phyloP scores from a whole-genome alignment of 768 basidiomycete species.

The Hydnomerulius pinastri region DNA sequence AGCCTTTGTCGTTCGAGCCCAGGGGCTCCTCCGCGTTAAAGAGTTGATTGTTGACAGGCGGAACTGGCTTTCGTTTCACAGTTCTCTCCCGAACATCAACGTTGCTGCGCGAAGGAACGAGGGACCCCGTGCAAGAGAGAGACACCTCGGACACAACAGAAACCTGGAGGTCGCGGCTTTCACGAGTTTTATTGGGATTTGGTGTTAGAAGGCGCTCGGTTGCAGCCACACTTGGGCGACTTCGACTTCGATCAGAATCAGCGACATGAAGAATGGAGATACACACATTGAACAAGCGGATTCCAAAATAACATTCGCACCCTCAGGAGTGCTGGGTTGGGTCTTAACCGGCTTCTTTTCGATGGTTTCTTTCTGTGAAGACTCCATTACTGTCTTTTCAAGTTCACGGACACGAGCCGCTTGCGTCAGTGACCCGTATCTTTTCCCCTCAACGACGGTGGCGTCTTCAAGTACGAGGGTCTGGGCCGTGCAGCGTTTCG shows the following conservation, averaged over 20 bases:
- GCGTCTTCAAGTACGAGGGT: not conserved
- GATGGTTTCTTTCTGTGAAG: not conserved
- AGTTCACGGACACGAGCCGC: not conserved
- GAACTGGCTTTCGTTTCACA: not conserved
- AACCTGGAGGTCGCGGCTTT: not conserved
- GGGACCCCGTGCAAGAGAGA: not conserved
- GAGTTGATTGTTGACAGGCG: not conserved
- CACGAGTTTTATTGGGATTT: not conserved
- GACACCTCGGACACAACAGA: not conserved
- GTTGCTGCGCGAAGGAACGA: not conserved
- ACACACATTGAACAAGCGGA: slow-evolving; percentile 2
- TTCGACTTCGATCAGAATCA: slow-evolving; percentile 6
- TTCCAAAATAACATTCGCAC: not conserved
- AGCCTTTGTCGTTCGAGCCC: not conserved
- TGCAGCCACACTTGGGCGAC: not conserved
- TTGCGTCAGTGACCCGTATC: not conserved
- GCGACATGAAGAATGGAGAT: not conserved
- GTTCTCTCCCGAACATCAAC: not conserved
- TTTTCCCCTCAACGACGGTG: no score
- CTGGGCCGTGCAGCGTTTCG: not conserved
- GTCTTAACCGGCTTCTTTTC: not conserved
- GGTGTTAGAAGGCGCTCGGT: not conserved
- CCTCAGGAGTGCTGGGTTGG: not conserved
- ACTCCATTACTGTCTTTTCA: not conserved
- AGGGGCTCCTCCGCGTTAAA: not conserved